Evolutionary conservation across 164 flowering plant genomes (phyloP), one percentile per base, ranked within the genome.

Genomic region (Kalanchoe fedtschenkoi): DNA sequence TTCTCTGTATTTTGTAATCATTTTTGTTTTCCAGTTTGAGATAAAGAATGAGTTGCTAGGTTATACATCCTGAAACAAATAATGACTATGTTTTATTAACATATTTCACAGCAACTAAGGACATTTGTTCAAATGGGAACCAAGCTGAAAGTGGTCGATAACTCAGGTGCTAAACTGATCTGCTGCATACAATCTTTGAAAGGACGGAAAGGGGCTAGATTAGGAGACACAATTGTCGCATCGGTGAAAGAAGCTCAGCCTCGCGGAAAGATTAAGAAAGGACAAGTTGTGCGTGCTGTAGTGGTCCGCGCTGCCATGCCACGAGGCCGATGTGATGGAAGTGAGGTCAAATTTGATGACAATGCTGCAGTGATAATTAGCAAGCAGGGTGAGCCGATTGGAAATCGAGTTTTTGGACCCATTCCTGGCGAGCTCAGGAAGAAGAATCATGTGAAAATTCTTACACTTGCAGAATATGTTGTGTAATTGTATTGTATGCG

Each of bases 291-390:
- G 0, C 74, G 76, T 66, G 91, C 79, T 56, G 97, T 93, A 29
- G 92, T 93, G 43, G 97, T 93, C 11, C 92, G 95, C 46, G 96
- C 98, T 61, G 97, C 97, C 46, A 93, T 88, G 97, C 88, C 73
- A 58, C 58, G 74, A 2, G 90, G 90, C 19, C 83, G 95, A 28
- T 79, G 84, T 68, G 95, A 93, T 74, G 98, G 97, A 29, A 90
- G 96, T 66, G 86, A 79, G 68, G 77, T 86, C 64, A 88, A 79
- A 74, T 89, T 92, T 73, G 97, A 92, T 71, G 97, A 89, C 69
- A 92, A 92, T 79, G 96, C 98, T 10, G 87, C 78, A 7, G 97
- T 89, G 17, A 80, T 92, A 43, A 74, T 92, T 58, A 83, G 85
- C 77, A 92, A 92, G 76, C 85, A 86, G 68, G 90, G 87, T 24